phyloP scores from a whole-genome alignment of 257 asterid species.

The Solanum corneliomulleri region DNA sequence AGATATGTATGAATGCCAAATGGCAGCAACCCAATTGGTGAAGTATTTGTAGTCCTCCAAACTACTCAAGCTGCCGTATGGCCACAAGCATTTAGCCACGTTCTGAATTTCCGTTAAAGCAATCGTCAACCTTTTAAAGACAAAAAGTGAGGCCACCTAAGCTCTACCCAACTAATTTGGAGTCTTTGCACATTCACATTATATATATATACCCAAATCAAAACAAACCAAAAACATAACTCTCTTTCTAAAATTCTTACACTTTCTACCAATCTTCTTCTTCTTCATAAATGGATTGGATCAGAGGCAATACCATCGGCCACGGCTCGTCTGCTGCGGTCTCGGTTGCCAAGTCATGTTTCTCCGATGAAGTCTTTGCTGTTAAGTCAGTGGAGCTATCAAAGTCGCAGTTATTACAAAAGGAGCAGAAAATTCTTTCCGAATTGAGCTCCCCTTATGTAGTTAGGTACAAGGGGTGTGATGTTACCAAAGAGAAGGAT shows the following conservation, averaged over 20 bases:
- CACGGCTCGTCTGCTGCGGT: slow-evolving; percentile 67
- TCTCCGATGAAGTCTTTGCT: slow-evolving; percentile 31
- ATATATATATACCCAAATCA: neutral
- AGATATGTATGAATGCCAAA: slow-evolving; percentile 8
- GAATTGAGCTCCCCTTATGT: slow-evolving; percentile 20
- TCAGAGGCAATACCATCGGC: slow-evolving; percentile 56
- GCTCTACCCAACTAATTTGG: slow-evolving; percentile 56
- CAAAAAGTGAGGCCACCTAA: neutral
- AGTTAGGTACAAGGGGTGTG: slow-evolving; percentile 45
- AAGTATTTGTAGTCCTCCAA: slow-evolving; percentile 5
- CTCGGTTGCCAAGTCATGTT: slow-evolving; percentile 24
- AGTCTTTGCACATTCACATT: slow-evolving; percentile 7
- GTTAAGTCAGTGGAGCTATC: slow-evolving; percentile 54
- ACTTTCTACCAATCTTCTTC: neutral
- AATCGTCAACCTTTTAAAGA: slow-evolving; percentile 19
- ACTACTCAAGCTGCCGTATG: slow-evolving; percentile 12
- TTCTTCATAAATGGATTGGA: slow-evolving; percentile 39
- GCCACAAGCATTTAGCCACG: slow-evolving; percentile 47
- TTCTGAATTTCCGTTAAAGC: slow-evolving; percentile 35
- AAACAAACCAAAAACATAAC: slow-evolving; percentile 6
- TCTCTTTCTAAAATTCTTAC: neutral
- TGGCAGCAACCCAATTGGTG: slow-evolving; percentile 11
- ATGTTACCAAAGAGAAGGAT: slow-evolving; percentile 25
- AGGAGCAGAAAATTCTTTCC: slow-evolving; percentile 43
- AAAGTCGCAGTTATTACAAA: slow-evolving; percentile 22